phyloP scores from a whole-genome alignment of 176 grass and related monocot genomes.

The Luzula sylvatica region DNA sequence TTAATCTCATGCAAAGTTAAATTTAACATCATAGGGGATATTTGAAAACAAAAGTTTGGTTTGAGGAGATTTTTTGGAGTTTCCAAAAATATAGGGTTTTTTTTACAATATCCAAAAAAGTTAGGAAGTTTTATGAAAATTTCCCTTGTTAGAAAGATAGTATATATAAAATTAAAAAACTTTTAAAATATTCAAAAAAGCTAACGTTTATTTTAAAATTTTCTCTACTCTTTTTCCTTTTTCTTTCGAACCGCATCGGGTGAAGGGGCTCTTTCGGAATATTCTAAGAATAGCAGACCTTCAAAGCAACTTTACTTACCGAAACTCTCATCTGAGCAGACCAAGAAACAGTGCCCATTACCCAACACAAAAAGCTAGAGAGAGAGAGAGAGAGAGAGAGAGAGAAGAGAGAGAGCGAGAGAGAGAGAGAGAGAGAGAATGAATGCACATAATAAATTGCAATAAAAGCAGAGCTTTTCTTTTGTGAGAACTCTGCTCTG shows the following conservation, averaged over 20 bases:
- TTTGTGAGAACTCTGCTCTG: constrained; percentile 9
- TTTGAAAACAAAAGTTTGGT: no score
- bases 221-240: not conserved
- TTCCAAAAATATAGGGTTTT: no score
- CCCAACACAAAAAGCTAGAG: constrained; percentile 10
- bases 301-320: constrained; percentile 14
- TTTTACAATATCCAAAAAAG: no score
- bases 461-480: constrained; percentile 32
- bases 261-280: constrained; percentile 18
- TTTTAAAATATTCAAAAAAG: no score
- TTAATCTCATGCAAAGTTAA: no score
- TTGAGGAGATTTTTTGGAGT: no score
- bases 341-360: constrained; percentile 17
- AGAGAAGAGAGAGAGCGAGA: no score
- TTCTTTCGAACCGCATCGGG: constrained; percentile 2
- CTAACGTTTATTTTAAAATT: no score
- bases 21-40: no score
- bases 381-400: constrained; percentile 8
- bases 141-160: no score
- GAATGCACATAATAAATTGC: constrained; percentile 26
- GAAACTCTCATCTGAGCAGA: constrained; percentile 20
- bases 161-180: no score
- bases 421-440: constrained; percentile 9
- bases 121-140: no score
- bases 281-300: constrained; percentile 21